Base-by-base conservation (phyloP, 208 protist genomes). In the Trypanosoma cruzi region DNA sequence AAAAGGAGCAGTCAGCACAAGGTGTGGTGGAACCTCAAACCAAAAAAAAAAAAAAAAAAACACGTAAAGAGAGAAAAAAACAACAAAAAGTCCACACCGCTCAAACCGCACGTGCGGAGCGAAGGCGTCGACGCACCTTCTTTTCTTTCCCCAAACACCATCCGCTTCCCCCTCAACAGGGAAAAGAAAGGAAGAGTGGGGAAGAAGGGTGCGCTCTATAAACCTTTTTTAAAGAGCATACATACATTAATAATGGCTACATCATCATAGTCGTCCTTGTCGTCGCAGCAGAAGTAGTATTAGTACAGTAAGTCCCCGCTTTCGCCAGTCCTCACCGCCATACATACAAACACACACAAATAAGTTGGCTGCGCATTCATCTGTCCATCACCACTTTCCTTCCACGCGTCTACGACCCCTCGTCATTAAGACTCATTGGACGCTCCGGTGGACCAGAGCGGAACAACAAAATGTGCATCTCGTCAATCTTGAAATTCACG, bases 401-500 rank as follows among this genome's bases (percentile, higher is more conserved):
- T 46, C 50, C 42, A 32, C 37, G 37, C 24, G 18, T 8, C 28
- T 75, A 63, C 18, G 68, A 26, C 24, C 62, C 11, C 32, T 22
- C 20, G 42, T 70, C 67, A 37, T 71, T 50, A 16, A 14, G 50
- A 13, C 28, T 55, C 8, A 64, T 34, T 36, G 82, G 82, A 37
- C 88, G 84, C 31, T 93, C 83, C 57, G 92, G 89, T 34, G 92
- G 92, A 5, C 92, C 92, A 28, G 87, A 94, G 22, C 84, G 83
- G 62, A 96, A 77, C 24, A 84, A 78, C 67, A 96, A 60, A 59
- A 87, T 84, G 72, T 86, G 80, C 28, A 89, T 75, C 0, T 75
- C 82, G 50, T 96, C 79, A 53, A 96, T 84, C 62, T 88, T 81
- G n/a, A 96, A 75, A 77, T 96, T 96, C 34, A 94, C 71, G 3